A percentile compares a stretch with the other conserved stretches of the same genome.
Conservation (phyloP, 257 asterid species). For the Solanum rostratum region DNA sequence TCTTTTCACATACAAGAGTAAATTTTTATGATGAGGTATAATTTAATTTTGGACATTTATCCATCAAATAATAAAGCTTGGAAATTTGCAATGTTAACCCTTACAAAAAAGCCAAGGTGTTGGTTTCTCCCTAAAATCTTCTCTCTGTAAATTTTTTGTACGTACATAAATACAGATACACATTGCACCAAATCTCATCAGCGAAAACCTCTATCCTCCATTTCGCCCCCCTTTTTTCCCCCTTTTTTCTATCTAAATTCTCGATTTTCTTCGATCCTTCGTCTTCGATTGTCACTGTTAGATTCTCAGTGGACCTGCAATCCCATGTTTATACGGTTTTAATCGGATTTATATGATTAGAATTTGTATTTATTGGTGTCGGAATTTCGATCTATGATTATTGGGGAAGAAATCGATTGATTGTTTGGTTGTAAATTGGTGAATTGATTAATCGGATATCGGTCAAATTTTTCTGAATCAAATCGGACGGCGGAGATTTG, state of each 20-base stretch:
- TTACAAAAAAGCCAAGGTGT: neutral
- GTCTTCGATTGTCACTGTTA: constrained; percentile 22
- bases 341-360: neutral
- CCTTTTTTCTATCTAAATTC: constrained; percentile 25
- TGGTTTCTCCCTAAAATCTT: neutral
- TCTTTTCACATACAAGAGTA: neutral
- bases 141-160: neutral
- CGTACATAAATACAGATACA: constrained; percentile 8
- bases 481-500: constrained; percentile 24
- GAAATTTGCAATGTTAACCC: neutral
- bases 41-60: neutral
- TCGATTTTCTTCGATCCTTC: constrained; percentile 31
- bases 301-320: constrained; percentile 20
- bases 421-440: neutral
- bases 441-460: neutral
- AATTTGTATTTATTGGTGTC: neutral
- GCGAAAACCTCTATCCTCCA: constrained; percentile 19
- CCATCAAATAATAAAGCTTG: neutral
- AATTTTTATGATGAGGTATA: neutral
- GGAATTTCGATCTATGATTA: neutral
- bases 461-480: neutral
- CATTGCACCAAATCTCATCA: constrained; percentile 35
- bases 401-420: neutral
- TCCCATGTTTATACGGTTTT: constrained; percentile 5
- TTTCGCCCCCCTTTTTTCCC: neutral